phyloP scores from a whole-genome alignment of 129 eudicot species.

The Helianthus tuberosus region DNA sequence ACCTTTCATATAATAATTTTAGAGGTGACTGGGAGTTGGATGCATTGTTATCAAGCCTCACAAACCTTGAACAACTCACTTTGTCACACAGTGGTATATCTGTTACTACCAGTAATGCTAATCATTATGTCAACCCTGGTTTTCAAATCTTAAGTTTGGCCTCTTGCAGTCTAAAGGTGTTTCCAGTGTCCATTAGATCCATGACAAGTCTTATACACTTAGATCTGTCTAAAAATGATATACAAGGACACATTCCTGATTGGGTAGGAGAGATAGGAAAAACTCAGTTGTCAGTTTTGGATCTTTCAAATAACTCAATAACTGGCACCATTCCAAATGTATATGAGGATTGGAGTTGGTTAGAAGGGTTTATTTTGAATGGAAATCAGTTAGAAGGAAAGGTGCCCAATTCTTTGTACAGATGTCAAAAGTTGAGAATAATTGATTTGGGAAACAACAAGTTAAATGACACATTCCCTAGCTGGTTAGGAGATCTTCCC shows the following conservation, averaged over 20 bases:
- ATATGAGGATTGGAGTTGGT: neutral
- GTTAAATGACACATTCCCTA: slow-evolving; percentile 36
- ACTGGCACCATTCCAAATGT: slow-evolving; percentile 28
- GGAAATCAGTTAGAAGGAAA: slow-evolving; percentile 39
- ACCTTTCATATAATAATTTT: slow-evolving; percentile 1
- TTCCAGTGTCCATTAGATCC: slow-evolving; percentile 9
- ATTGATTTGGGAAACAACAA: slow-evolving; percentile 43
- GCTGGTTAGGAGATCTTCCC: slow-evolving; percentile 29
- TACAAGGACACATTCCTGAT: slow-evolving; percentile 12
- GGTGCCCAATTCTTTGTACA: slow-evolving; percentile 31
- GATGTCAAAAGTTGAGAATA: slow-evolving; percentile 31
- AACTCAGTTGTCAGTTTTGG: neutral
- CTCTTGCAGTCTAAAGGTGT: slow-evolving; percentile 9
- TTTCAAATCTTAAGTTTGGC: neutral
- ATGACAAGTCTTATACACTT: neutral
- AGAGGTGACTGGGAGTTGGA: slow-evolving; percentile 9
- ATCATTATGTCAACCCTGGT: neutral
- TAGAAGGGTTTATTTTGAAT: slow-evolving; percentile 23
- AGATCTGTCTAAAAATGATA: slow-evolving; percentile 6
- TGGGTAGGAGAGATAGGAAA: slow-evolving; percentile 3
- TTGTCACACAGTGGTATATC: slow-evolving; percentile 31
- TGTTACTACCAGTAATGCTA: neutral
- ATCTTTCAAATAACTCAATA: slow-evolving; percentile 34
- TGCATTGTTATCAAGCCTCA: slow-evolving; percentile 9
- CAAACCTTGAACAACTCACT: neutral